phyloP scores from a whole-genome alignment of 768 basidiomycete species.

The Xanthoconium purpureum region DNA sequence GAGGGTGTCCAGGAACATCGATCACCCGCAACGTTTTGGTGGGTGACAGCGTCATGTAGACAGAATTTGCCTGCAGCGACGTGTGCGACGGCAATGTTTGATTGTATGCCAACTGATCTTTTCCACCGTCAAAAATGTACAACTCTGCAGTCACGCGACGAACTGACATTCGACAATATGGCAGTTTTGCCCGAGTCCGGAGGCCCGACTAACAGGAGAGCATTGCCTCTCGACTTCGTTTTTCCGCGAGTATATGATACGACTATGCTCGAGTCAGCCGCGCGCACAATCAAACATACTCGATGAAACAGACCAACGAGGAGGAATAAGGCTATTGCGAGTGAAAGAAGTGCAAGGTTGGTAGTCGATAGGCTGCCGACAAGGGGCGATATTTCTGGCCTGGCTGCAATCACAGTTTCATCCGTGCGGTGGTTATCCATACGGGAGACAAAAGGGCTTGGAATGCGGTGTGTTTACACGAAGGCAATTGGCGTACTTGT shows the following conservation, averaged over 20 bases:
- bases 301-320: conserved; percentile 39
- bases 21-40: conserved; percentile 52
- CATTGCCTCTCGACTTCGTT: conserved; percentile 48
- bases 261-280: conserved; percentile 38
- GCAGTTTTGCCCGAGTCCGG: conserved; percentile 81
- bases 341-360: conserved; percentile 40
- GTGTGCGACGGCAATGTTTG: conserved; percentile 67
- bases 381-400: conserved; percentile 38
- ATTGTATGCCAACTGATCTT: conserved; percentile 58
- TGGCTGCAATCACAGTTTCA: conserved; percentile 7
- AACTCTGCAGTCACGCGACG: background rate
- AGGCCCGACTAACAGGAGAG: conserved; percentile 73
- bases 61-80: conserved; percentile 71
- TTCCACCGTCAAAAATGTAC: conserved; percentile 9
- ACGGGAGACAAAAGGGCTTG: background rate
- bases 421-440: conserved; percentile 14
- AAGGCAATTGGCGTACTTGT: conserved; percentile 10
- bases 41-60: conserved; percentile 41
- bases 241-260: conserved; percentile 42
- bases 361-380: conserved; percentile 38
- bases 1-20: conserved; percentile 84
- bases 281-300: background rate
- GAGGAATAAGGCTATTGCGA: conserved; percentile 42
- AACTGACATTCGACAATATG: conserved; percentile 64
- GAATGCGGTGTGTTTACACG: background rate